Evolutionary conservation across 108 stramenopile genomes (phyloP), one percentile per base, ranked within the genome.

Genomic region (Nitzschia palea): DNA sequence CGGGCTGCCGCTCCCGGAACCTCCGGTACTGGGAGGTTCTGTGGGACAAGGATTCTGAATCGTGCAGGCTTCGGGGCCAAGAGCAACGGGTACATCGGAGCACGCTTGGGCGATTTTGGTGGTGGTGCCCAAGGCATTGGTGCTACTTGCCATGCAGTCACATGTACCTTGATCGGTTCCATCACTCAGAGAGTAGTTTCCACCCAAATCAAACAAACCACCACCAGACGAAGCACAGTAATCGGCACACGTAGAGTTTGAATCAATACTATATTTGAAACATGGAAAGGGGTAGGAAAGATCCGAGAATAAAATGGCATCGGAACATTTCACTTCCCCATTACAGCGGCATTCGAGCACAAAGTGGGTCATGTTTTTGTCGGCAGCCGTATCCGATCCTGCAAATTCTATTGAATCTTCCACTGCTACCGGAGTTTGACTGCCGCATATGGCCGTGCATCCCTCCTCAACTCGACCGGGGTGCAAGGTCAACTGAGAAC

Each of bases 221-320:
- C 62, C 45, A 12, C 65, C 51, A 12, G 20, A 14, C 5, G 52
- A 14, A 4, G 28, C 22, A 29, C 71, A 73, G 31, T 65, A 65
- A 25, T 30, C 5, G 25, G 32, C 47, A 33, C 71, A 73, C 10
- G 29, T 32, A 23, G 45, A 43, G 1, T 32, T 33, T 0, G 62
- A 56, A 25, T 15, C 17, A 15, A 72, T 35, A 10, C 34, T 8
- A 5, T 55, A 23, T 0, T 17, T 40, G 0, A 55, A 27, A 40
- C 71, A 73, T 2, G 35, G 40, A 3, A 5, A 9, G 2, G 59
- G 40, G 1, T 65, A 53, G 26, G 37, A 14, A 0, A 64, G 36
- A 51, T 73, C 71, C 17, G 62, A 64, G 23, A 65, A 73, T 35
- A 73, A 56, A 18, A 64, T 14, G 26, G 18, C 44, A 42, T 73